A percentile compares a stretch with the other conserved stretches of the same genome.
Evolutionary conservation across 2,329 filamentous ascomycete species (phyloP).

Genomic region (Trichoderma oligosporum): DNA sequence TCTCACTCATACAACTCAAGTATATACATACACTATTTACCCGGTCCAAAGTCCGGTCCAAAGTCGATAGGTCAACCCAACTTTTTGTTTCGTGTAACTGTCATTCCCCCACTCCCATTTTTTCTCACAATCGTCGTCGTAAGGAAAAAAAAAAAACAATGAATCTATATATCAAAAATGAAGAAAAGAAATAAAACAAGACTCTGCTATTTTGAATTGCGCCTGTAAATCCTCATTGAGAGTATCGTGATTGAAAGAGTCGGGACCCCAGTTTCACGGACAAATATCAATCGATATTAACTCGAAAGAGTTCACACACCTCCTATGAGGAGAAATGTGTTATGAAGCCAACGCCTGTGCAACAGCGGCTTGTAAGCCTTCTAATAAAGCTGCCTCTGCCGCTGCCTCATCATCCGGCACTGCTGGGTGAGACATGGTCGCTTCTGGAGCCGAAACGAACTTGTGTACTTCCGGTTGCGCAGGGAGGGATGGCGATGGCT

Average conservation of each 20-base stretch:
- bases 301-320: not conserved
- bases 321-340: not conserved
- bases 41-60: not conserved
- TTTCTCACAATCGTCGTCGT: not conserved
- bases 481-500: conserved; percentile 18
- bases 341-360: conserved; percentile 27
- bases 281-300: not conserved
- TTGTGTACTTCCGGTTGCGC: conserved; percentile 11
- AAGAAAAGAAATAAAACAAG: not conserved
- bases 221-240: not conserved
- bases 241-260: not conserved
- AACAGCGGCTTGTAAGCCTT: conserved; percentile 36
- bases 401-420: conserved; percentile 32
- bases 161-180: not conserved
- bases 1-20: not conserved
- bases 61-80: not conserved
- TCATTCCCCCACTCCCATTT: not conserved
- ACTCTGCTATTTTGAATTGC: not conserved
- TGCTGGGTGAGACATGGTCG: conserved; percentile 25
- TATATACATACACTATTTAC: not conserved
- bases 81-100: not conserved
- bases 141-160: not conserved
- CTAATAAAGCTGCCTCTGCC: conserved; percentile 34
- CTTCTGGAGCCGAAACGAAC: conserved; percentile 24
- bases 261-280: not conserved